A percentile compares a stretch with the other conserved stretches of the same genome.
These are phyloP conservation scores for Penicillium oxalicum DNA, from an alignment of 2,329 filamentous ascomycete species.

Conservation along the genomic window DNA sequence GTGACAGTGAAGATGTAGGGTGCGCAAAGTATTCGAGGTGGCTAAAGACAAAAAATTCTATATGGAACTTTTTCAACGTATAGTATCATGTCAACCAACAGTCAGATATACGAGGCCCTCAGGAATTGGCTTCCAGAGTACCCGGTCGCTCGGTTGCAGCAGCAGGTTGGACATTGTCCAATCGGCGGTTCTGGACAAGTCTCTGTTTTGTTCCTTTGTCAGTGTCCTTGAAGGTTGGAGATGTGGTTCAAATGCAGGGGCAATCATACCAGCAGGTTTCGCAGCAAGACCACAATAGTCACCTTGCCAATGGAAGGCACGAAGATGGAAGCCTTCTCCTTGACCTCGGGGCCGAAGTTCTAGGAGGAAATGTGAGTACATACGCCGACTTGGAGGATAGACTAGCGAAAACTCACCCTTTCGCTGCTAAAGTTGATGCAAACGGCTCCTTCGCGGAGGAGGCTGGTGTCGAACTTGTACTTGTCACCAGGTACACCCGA, in stretches of 20 bases:
- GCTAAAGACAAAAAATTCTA: constrained; percentile 22
- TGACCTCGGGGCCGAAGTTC: constrained; percentile 86
- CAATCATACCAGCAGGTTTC: constrained; percentile 74
- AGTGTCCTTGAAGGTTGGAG: background rate
- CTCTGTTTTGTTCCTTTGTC: constrained; percentile 25
- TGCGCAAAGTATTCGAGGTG: constrained; percentile 12
- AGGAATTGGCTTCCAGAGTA: constrained; percentile 33
- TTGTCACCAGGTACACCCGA: constrained; percentile 80
- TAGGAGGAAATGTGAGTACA: constrained; percentile 22
- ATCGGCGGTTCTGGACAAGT: constrained; percentile 40
- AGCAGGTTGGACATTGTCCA: constrained; percentile 37
- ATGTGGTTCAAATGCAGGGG: background rate
- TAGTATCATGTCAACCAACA: constrained; percentile 12
- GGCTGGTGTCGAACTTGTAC: constrained; percentile 81
- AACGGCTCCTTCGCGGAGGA: constrained; percentile 84
- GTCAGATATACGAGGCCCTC: constrained; percentile 1
- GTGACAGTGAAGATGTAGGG: background rate
- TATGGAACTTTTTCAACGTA: constrained; percentile 10
- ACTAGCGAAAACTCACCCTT: constrained; percentile 49
- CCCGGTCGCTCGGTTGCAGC: constrained; percentile 38
- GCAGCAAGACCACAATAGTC: constrained; percentile 82
- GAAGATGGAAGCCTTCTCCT: constrained; percentile 94
- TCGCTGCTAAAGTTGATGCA: constrained; percentile 98
- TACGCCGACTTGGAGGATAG: background rate
- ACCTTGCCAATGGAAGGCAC: constrained; percentile 97